These are phyloP conservation scores for Geotrichum klebahnii DNA, from an alignment of 1,139 yeast species.

Conservation along the genomic window DNA sequence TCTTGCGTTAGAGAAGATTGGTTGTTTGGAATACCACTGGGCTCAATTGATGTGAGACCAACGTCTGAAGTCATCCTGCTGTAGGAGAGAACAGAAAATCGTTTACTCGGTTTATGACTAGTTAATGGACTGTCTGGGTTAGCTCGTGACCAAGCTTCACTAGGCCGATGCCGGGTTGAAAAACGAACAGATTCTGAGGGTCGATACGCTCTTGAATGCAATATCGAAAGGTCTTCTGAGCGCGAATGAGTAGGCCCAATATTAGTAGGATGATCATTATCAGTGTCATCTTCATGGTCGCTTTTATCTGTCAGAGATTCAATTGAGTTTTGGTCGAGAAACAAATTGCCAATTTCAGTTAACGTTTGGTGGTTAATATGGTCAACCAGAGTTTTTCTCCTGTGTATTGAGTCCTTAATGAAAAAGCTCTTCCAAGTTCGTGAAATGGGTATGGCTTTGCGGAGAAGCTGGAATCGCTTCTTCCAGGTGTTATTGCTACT, in stretches of 20 bases:
- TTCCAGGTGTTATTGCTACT: constrained; percentile 9
- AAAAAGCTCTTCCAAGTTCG: constrained; percentile 4
- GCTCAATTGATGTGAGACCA: not conserved
- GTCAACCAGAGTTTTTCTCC: not conserved
- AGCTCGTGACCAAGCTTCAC: not conserved
- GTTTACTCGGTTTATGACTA: not conserved
- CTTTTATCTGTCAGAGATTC: not conserved
- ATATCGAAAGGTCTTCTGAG: not conserved
- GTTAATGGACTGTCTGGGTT: not conserved
- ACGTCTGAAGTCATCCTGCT: not conserved
- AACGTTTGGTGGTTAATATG: constrained; percentile 9
- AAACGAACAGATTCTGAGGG: not conserved
- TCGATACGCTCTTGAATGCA: not conserved
- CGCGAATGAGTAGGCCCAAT: not conserved
- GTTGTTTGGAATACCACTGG: not conserved
- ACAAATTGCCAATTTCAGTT: not conserved
- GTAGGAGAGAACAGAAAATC: constrained; percentile 2
- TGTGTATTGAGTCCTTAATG: not conserved
- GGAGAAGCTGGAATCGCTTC: constrained; percentile 6
- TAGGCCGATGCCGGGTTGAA: not conserved
- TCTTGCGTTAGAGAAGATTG: not conserved
- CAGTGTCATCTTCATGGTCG: not conserved
- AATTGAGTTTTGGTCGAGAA: not conserved
- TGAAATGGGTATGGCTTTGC: not conserved
- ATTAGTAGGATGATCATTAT: not conserved